phyloP scores from a whole-genome alignment of 208 protist species.

The Naegleria gruberi region DNA sequence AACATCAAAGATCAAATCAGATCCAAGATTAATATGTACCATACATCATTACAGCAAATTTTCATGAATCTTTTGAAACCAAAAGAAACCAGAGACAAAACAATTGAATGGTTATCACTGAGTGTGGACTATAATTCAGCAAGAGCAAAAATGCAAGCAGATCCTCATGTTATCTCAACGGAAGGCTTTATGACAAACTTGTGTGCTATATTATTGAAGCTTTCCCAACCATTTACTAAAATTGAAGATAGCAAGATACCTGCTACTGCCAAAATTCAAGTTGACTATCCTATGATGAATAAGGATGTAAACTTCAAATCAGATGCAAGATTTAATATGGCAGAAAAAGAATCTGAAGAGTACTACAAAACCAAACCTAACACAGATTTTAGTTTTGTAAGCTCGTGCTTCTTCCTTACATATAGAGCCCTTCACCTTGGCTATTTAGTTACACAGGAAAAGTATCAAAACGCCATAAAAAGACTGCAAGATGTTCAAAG shows the following conservation, averaged over 20 bases:
- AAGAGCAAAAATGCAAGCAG: neutral
- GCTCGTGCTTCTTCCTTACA: conserved; percentile 3
- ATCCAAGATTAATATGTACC: neutral
- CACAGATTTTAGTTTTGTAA: neutral
- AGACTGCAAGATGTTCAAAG: neutral
- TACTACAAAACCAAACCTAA: neutral
- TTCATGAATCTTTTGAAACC: neutral
- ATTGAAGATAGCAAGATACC: neutral
- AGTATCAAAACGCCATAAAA: neutral
- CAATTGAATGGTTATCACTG: neutral
- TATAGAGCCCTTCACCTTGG: conserved; percentile 7
- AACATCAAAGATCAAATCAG: neutral
- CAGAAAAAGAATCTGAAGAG: neutral
- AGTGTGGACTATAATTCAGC: neutral
- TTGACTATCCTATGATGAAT: neutral
- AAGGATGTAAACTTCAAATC: neutral
- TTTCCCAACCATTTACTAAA: neutral
- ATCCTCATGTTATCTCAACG: neutral
- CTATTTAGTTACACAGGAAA: neutral
- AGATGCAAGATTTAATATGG: neutral
- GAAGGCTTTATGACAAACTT: conserved; percentile 25
- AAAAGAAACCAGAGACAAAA: conserved; percentile 4
- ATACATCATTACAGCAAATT: neutral
- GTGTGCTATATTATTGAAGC: neutral
- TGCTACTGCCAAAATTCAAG: neutral